Base-by-base conservation (phyloP, 495 filamentous ascomycete species). In the Lepidopterella palustris region DNA sequence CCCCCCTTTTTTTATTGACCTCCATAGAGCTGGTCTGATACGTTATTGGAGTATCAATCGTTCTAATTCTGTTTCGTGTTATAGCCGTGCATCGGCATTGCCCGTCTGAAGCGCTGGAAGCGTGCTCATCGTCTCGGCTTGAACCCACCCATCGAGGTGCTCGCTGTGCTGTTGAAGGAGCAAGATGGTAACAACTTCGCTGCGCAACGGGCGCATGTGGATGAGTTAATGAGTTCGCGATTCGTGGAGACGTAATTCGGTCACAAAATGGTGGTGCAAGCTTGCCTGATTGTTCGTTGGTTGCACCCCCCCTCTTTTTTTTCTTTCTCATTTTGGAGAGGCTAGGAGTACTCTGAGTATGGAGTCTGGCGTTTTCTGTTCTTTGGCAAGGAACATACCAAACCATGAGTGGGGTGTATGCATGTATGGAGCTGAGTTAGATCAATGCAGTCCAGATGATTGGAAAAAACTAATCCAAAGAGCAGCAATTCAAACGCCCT, bases 11-110 rank as follows among this genome's bases (percentile, higher is more conserved):
- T 11, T 11, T 25, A 39, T 24, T 42, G 25, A 28, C 29, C 48
- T 26, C 45, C 15, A 21, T 18, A 59, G 27, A 11, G 11, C 2
- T 20, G 29, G 5, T 45, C 15, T 47, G 32, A 50, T 18, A 24
- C 23, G 31, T 35, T 31, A 24, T 59, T 55, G 66, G 15, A 48
- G 51, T 25, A 5, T 50, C 15, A 20, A 25, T 18, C 15, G 5
- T 51, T 20, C 45, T 48, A 55, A 66, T 23, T 51, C 27, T 21
- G 23, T 48, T 54, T 27, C 31, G 6, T 24, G 64, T 13, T 59
- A 69, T 45, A 96, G 89, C 95, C 93, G 0, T 95, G 88, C 68
- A 87, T 96, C 54, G 95, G 95, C 1, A 90, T 95, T 24, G 73
- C 83, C 10, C 81, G 95, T 8, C 65, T 87, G 52, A 88, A 87